phyloP scores from a whole-genome alignment of 441 rosid genomes.

The Dalechampia spathulata region DNA sequence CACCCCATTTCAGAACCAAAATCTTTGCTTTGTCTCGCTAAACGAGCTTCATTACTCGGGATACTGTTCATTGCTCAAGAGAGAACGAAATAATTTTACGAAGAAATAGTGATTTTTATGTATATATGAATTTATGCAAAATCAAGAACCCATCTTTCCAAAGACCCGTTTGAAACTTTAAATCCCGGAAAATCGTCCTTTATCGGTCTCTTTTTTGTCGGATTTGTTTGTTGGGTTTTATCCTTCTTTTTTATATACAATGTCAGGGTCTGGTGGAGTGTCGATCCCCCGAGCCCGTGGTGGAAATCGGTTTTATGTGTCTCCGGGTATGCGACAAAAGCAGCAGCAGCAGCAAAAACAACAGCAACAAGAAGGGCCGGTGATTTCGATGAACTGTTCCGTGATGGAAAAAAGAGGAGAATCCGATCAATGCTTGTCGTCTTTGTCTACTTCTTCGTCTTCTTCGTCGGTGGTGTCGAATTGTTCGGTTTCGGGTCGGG shows the following conservation, averaged over 20 bases:
- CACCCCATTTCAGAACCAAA: neutral
- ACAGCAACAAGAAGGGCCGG: conserved; percentile 21
- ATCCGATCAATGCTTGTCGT: conserved; percentile 37
- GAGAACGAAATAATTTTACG: too few species aligned
- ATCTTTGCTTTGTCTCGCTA: conserved; percentile 20
- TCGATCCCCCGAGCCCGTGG: conserved; percentile 46
- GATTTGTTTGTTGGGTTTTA: conserved; percentile 4
- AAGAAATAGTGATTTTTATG: too few species aligned
- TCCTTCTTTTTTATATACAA: conserved; percentile 15
- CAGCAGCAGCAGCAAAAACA: conserved; percentile 21
- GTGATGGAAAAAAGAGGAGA: conserved; percentile 22
- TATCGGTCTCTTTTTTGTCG: neutral
- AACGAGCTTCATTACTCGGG: too few species aligned
- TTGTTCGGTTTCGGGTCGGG: conserved; percentile 32
- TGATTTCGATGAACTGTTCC: conserved; percentile 14
- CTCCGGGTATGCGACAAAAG: conserved; percentile 51
- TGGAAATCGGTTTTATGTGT: conserved; percentile 62
- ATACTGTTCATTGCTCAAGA: too few species aligned
- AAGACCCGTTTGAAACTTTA: too few species aligned
- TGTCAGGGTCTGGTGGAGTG: conserved; percentile 61
- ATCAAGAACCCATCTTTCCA: too few species aligned
- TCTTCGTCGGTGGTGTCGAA: conserved; percentile 20
- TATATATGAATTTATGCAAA: too few species aligned
- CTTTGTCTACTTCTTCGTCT: conserved; percentile 8
- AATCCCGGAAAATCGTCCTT: too few species aligned